These are phyloP conservation scores for Rhizopus microsporus DNA, from an alignment of 371 early-diverging fungal species.

Conservation along the genomic window DNA sequence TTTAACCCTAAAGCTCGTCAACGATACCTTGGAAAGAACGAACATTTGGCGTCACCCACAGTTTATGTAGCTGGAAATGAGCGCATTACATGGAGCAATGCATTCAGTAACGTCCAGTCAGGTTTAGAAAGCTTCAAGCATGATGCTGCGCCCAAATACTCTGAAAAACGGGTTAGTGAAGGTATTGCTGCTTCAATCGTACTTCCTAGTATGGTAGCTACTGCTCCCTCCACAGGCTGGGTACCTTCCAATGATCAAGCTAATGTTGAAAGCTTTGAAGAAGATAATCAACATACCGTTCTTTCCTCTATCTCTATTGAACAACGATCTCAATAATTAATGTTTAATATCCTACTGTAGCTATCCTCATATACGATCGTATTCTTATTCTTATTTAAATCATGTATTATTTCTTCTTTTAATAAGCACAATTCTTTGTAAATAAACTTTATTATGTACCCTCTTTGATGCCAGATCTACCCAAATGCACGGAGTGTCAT, in stretches of 20 bases:
- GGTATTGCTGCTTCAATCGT: constrained; percentile 54
- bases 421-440: too few species aligned
- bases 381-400: too few species aligned
- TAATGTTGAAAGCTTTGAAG: constrained; percentile 21
- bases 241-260: constrained; percentile 19
- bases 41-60: constrained; percentile 12
- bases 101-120: constrained; percentile 2
- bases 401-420: too few species aligned
- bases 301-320: constrained; percentile 27
- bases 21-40: constrained; percentile 22
- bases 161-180: constrained; percentile 5
- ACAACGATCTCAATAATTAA: neutral
- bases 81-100: constrained; percentile 29
- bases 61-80: constrained; percentile 37
- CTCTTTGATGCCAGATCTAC: too few species aligned
- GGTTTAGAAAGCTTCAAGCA: constrained; percentile 10
- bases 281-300: constrained; percentile 31
- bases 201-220: constrained; percentile 64
- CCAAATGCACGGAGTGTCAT: too few species aligned
- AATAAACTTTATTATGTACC: too few species aligned
- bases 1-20: constrained; percentile 31
- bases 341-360: too few species aligned
- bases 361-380: too few species aligned
- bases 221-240: constrained; percentile 63
- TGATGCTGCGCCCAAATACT: neutral